Evolutionary conservation across 192 early-diverging fungal genomes (phyloP), one percentile per base, ranked within the genome.

Genomic region (Backusella tuberculispora): DNA sequence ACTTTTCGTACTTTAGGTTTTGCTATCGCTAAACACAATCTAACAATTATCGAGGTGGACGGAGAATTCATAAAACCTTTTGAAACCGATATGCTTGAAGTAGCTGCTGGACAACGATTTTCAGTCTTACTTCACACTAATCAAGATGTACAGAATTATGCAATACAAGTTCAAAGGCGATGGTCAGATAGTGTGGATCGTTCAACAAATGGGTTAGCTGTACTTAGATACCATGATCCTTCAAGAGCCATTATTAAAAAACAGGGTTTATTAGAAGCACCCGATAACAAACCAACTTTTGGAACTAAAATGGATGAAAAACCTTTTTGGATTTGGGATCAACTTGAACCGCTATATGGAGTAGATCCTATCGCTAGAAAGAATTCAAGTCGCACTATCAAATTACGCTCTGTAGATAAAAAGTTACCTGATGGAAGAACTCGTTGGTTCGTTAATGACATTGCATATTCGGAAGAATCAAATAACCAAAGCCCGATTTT

Each of bases 21-120:
- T 60, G 75, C 53, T 1, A 85, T 88, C 43, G 83, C 81, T n/a
- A 72, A 76, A n/a, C 87, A 88, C 69, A 78, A 71, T n/a, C 26
- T 88, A 34, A 84, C 86, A 6, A 84, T 88, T n/a, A 81, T 88
- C 48, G 87, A 88, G 63, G 83, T 84, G 6, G 87, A 88, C 71
- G 87, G 87, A 14, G 75, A 83, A 10, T 8, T 64, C 5, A 77
- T 83, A 0, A 72, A 88, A 29, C 86, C 86, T 0, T 79, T 80
- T 63, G 45, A 45, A 5, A 76, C 81, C 2, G 64, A 84, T 37
- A 53, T 45, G n/a, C 17, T 88, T 13, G 70, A 82, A 26, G 63
- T 88, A 4, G 77, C 82, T 47, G 63, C 85, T 29, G 83, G 81
- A 10, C 86, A 88, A 65, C 50, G 87, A 68, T 86, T 85, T 50